These are phyloP conservation scores for Epichloe uncinata DNA, from an alignment of 2,329 filamentous ascomycete genomes.

Conservation along the genomic window DNA sequence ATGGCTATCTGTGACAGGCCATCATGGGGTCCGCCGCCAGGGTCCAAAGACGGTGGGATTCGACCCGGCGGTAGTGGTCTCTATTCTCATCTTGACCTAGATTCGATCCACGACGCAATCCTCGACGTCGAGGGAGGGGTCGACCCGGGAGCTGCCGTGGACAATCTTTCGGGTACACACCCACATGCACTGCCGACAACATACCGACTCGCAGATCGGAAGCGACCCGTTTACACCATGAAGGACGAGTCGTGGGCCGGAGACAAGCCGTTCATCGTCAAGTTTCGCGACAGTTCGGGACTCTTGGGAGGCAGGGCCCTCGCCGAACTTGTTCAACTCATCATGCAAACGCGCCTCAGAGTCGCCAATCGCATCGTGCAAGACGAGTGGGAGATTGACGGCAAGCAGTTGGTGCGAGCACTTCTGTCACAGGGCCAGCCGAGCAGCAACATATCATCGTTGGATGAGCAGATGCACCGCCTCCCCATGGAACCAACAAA, in stretches of 20 bases:
- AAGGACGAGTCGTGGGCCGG: conserved; percentile 4
- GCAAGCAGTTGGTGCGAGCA: conserved; percentile 13
- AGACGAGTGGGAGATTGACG: conserved; percentile 19
- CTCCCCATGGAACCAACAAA: conserved; percentile 28
- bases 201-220: conserved; percentile 2
- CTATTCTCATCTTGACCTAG: conserved; percentile 25
- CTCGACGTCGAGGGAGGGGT: conserved; percentile 16
- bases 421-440: conserved; percentile 10
- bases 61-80: conserved; percentile 10
- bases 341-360: conserved; percentile 17
- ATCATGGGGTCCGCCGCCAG: conserved; percentile 3
- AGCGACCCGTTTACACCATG: conserved; percentile 5
- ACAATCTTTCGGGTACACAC: conserved; percentile 4
- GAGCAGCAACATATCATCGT: conserved; percentile 11
- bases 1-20: background rate
- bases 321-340: conserved; percentile 15
- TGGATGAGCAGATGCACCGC: conserved; percentile 24
- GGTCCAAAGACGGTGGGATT: conserved; percentile 8
- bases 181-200: conserved; percentile 1
- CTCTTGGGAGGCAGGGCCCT: conserved; percentile 14
- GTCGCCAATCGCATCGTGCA: conserved; percentile 17
- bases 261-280: conserved; percentile 12
- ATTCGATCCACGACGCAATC: conserved; percentile 21
- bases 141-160: conserved; percentile 4
- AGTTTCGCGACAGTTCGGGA: conserved; percentile 14